Evolutionary conservation across 2,329 filamentous ascomycete species (phyloP).

Genomic region (Fusarium domesticum): DNA sequence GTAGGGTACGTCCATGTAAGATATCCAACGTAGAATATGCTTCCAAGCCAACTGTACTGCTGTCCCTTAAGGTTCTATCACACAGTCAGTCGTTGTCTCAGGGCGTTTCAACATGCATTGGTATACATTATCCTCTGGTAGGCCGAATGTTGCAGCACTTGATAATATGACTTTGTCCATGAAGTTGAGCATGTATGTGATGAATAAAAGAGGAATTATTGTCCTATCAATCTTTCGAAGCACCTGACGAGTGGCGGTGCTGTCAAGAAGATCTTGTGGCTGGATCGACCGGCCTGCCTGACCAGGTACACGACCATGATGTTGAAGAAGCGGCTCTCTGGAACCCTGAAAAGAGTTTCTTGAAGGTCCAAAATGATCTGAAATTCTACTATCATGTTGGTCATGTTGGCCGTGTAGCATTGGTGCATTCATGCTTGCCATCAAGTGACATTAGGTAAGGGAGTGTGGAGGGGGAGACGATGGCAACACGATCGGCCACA

Average conservation of each 20-base stretch:
- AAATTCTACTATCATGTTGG: background rate
- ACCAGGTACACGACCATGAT: background rate
- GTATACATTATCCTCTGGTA: constrained; percentile 45
- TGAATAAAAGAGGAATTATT: constrained; percentile 55
- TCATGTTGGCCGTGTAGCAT: too few relatives aligned
- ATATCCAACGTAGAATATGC: constrained; percentile 44
- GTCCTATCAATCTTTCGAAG: constrained; percentile 55
- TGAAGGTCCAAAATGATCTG: background rate
- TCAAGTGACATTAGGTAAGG: too few relatives aligned
- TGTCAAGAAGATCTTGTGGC: background rate
- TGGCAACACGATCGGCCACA: background rate
- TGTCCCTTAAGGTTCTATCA: constrained; percentile 31
- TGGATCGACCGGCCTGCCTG: background rate
- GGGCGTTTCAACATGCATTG: background rate
- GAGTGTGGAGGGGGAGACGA: too few relatives aligned
- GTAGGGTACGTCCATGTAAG: constrained; percentile 50
- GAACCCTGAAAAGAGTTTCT: background rate
- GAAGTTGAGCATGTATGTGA: constrained; percentile 58
- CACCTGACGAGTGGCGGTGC: constrained; percentile 34
- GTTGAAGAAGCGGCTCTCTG: constrained; percentile 10
- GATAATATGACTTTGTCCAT: constrained; percentile 60
- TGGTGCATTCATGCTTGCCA: too few relatives aligned
- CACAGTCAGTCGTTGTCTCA: background rate
- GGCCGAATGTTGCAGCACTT: constrained; percentile 54
- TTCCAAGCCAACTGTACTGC: constrained; percentile 64